Conservation (phyloP, 768 basidiomycete genomes). For the Trametes gibbosa region DNA sequence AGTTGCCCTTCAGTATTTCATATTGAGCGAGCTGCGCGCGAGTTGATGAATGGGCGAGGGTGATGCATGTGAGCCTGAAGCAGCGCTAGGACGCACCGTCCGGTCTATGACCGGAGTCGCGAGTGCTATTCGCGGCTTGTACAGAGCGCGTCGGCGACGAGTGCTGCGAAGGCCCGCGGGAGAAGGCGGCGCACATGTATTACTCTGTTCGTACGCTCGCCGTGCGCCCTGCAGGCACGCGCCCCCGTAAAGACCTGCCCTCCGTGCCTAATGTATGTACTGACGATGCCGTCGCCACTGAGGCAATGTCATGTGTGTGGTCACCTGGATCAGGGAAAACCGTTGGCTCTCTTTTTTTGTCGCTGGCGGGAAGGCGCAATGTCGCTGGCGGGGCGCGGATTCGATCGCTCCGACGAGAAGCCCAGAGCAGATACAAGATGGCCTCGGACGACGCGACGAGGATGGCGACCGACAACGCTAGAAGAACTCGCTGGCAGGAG, state of each 20-base stretch:
- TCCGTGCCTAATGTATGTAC: no score
- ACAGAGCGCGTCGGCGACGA: not conserved
- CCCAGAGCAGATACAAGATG: conserved; percentile 71
- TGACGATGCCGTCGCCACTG: no score
- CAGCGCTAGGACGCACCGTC: not conserved
- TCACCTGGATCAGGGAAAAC: not conserved
- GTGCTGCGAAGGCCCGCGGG: no score
- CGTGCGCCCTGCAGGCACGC: no score
- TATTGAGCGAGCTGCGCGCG: not conserved
- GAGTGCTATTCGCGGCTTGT: not conserved
- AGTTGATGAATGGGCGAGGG: not conserved
- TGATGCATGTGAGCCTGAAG: not conserved
- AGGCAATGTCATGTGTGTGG: not conserved
- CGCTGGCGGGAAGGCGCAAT: not conserved
- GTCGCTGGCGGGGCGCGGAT: not conserved
- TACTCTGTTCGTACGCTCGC: no score
- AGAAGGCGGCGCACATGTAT: no score
- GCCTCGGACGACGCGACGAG: conserved; percentile 72
- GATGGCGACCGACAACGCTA: conserved; percentile 57
- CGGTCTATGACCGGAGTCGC: not conserved
- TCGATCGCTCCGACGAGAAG: conserved; percentile 48
- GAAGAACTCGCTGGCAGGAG: conserved; percentile 45
- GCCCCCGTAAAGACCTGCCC: no score
- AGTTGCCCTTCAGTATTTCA: not conserved
- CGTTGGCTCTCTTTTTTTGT: not conserved